Evolutionary conservation across 306 rosid genomes (phyloP).

Genomic region (Styphnolobium japonicum): DNA sequence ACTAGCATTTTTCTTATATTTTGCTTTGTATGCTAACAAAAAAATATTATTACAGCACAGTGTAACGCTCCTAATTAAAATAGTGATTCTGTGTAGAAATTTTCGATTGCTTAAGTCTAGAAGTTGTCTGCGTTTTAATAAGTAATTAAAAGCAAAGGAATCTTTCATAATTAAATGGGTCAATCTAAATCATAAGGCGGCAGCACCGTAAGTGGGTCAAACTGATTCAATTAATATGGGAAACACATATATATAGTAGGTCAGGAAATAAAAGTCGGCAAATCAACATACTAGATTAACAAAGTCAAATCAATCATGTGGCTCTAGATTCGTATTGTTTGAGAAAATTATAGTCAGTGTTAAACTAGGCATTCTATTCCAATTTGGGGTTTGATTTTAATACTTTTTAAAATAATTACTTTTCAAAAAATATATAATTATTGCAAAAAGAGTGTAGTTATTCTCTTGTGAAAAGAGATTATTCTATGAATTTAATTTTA

Average conservation of each 20-base stretch:
- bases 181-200: not conserved
- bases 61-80: no score
- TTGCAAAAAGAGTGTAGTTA: no score
- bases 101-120: not conserved
- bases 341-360: no score
- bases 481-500: no score
- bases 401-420: no score
- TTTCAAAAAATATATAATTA: no score
- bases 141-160: not conserved
- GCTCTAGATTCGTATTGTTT: not conserved
- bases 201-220: conserved; percentile 2
- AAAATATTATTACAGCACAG: no score
- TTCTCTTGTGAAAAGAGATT: no score
- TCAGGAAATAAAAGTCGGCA: not conserved
- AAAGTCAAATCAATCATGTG: not conserved
- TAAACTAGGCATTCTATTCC: no score
- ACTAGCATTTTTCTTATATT: no score
- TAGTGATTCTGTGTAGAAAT: not conserved
- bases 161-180: conserved; percentile 9
- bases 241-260: not conserved
- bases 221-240: not conserved
- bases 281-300: not conserved
- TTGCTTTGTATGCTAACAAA: no score
- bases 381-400: no score
- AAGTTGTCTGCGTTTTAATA: not conserved